Evolutionary conservation across 441 rosid species (phyloP).

Genomic region (Hypseocharis bilobata): DNA sequence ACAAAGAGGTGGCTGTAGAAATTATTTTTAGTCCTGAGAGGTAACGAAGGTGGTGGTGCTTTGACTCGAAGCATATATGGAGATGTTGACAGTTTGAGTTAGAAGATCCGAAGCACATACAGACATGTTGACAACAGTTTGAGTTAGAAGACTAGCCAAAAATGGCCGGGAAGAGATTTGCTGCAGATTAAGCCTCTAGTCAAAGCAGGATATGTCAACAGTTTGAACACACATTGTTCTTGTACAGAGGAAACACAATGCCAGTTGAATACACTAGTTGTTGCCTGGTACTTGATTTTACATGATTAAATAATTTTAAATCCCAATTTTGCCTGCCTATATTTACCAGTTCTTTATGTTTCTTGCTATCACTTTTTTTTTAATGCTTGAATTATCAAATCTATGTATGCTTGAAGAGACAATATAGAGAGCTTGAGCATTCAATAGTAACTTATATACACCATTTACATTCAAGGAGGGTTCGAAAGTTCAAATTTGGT

Average conservation of each 20-base stretch:
- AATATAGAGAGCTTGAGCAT: no score
- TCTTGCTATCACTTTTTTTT: not conserved
- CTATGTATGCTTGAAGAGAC: no score
- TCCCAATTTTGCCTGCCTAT: not conserved
- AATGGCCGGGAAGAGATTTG: not conserved
- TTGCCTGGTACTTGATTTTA: not conserved
- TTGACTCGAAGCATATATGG: conserved; percentile 38
- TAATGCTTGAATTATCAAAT: not conserved
- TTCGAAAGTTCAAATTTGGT: no score
- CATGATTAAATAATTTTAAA: not conserved
- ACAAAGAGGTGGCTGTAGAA: conserved; percentile 38
- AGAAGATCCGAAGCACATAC: no score
- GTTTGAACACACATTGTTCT: not conserved
- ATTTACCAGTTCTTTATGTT: not conserved
- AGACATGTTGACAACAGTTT: no score
- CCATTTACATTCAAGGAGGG: no score
- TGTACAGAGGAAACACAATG: not conserved
- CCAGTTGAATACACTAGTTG: not conserved
- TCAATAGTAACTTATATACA: no score
- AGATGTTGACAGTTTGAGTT: not conserved
- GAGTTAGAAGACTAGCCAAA: not conserved
- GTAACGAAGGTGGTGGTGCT: conserved; percentile 21
- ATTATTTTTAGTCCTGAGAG: not conserved
- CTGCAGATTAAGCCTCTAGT: not conserved
- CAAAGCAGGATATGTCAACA: not conserved